Base-by-base conservation (phyloP, 139 green algal genomes). In the Picocystis salinarum region DNA sequence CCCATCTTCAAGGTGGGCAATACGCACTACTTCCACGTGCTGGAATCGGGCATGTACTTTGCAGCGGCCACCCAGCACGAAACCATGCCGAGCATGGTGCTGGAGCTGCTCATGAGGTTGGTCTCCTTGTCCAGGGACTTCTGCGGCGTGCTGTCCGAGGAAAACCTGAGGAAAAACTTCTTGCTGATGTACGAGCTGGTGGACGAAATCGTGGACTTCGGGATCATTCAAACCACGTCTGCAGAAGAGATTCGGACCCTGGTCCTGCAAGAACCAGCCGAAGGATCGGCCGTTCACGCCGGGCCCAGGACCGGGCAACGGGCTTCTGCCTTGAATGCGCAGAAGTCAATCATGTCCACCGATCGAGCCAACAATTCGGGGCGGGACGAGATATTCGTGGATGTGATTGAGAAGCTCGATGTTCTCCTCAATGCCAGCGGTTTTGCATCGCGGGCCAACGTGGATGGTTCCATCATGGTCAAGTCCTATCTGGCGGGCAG, bases 341-440 rank as follows among this genome's bases (percentile, higher is more conserved):
- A 37, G 31, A 48, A 48, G 41, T 48, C 41, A 17, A 26, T 48
- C 41, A 17, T 48, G 41, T 33, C 41, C 7, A 17, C 17, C 17
- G 22, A 48, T n/a, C 19, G 15, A 9, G 11, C 9, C 41, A 20
- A 26, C 6, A 48, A 48, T 24, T 28, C 24, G 41, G 18, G 39
- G 25, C 46, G 66, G 1, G 79, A 94, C 31, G 88, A 97, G 66
- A 93, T 98, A 30, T 98, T 94, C 59, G 83, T 98, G 23, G 88
- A 98, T 53, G 74, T 98, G 25, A 79, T 98, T 23, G 88, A 98
- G 71, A 80, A 80, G 13, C 50, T 98, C 29, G 81, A 59, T 5
- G 75, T 76, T 46, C 91, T 79, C 25, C 95, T 97, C 64, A 86
- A 80, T 33, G 55, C 79, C 13, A 57, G 34, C 28, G 13, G 13